Evolutionary conservation across 352 stramenopile species (phyloP), one percentile per base, ranked within the genome.

Genomic region (Globisporangium mamillatum): DNA sequence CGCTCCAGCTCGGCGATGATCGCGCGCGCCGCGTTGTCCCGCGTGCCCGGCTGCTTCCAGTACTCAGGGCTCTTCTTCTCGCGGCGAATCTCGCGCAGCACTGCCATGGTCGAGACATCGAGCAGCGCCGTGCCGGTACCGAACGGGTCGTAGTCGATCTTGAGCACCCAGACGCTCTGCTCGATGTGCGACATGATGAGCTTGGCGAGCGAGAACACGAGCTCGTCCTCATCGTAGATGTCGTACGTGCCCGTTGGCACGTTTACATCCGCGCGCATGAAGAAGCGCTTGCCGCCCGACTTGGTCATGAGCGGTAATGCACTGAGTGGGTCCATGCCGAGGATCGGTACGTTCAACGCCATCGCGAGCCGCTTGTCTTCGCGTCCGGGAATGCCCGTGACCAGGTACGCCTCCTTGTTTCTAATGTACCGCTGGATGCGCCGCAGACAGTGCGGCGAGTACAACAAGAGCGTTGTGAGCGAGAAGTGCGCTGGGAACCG

Each of bases 211-310:
- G 90, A 78, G 24, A 90, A 76, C 27, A 89, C 78, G 16, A 97
- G 60, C 61, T 98, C 91, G 44, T 96, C 85, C 24, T 95, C 84
- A 65, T 95, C 82, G 68, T 96, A 97, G 34, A 98, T 73, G 63
- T 97, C 92, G 69, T 97, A 93, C 6, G 87, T 91, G 29, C 91
- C 92, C 5, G 78, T 83, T 18, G 89, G 90, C 3, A 94, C 84
- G 69, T 94, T 96, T 20, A 97, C 89, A 61, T 97, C 88, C 1
- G 90, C 86, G 55, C 86, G 79, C 46, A 91, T 87, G 60, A 97
- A 93, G 14, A 95, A 70, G 4, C 86, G 75, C 67, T 97, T 97
- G 66, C 74, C 77, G 20, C 88, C 89, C 0, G 92, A 96, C 44
- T 89, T 80, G 27, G 89, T 95, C 53, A 89, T 67, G 34, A 94